Evolutionary conservation across 768 basidiomycete species (phyloP).

Genomic region (Pisolithus sp.): DNA sequence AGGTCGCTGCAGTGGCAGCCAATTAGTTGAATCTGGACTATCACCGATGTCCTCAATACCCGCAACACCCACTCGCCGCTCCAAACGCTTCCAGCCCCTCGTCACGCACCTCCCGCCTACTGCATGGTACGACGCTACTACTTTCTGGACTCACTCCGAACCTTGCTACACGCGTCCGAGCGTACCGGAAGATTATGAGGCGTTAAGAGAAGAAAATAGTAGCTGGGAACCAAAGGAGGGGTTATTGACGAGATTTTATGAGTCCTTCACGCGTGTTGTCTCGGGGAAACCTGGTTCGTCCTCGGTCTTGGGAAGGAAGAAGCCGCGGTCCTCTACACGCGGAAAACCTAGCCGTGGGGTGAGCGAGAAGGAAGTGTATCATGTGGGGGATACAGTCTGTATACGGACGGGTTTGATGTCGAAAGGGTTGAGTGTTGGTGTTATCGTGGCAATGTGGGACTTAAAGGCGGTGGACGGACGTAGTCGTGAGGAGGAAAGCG

Average conservation of each 20-base stretch:
- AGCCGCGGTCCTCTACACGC: background rate
- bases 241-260: constrained; percentile 24
- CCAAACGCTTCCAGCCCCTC: constrained; percentile 31
- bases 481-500: too few relatives aligned
- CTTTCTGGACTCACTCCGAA: constrained; percentile 21
- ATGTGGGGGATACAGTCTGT: constrained; percentile 62
- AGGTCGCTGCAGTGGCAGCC: too few relatives aligned
- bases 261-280: constrained; percentile 21
- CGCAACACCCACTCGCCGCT: constrained; percentile 30
- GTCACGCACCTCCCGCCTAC: constrained; percentile 22
- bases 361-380: constrained; percentile 31
- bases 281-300: constrained; percentile 10
- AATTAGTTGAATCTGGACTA: too few relatives aligned
- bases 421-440: constrained; percentile 54
- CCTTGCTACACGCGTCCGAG: constrained; percentile 16
- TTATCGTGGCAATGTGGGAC: constrained; percentile 69
- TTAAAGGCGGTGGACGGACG: constrained; percentile 15
- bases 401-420: constrained; percentile 38
- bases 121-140: constrained; percentile 22
- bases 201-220: constrained; percentile 24
- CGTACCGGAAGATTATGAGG: constrained; percentile 21
- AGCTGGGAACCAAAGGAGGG: constrained; percentile 14
- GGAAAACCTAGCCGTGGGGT: constrained; percentile 8
- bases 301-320: too few relatives aligned
- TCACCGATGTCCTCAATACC: background rate